A percentile compares a stretch with the other conserved stretches of the same genome.
These are phyloP conservation scores for Mycosphaerelloides madeirae DNA, from an alignment of 2,329 filamentous ascomycete species.

Conservation along the genomic window DNA sequence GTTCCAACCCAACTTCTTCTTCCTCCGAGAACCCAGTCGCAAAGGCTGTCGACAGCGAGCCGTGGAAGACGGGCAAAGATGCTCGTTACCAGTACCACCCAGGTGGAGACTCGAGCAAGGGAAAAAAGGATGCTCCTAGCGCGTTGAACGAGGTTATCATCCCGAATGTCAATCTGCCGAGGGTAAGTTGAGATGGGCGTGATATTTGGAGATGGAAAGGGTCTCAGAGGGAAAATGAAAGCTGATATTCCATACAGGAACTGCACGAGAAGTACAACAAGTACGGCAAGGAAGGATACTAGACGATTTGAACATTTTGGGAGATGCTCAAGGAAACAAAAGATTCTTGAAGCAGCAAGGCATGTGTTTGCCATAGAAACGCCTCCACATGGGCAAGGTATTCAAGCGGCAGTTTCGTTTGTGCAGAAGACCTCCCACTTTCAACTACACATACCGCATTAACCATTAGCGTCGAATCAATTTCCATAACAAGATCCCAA, in stretches of 20 bases:
- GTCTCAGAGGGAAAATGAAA: not conserved
- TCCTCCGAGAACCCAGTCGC: slow-evolving; percentile 75
- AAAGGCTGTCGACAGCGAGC: slow-evolving; percentile 74
- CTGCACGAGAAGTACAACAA: slow-evolving; percentile 99
- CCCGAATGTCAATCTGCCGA: slow-evolving; percentile 87
- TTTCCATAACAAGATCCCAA: too few species aligned
- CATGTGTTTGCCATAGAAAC: not conserved
- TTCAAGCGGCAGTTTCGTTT: not conserved
- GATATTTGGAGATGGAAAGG: not conserved
- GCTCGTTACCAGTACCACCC: slow-evolving; percentile 67
- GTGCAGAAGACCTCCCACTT: too few species aligned
- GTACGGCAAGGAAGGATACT: slow-evolving; percentile 97
- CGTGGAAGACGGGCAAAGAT: slow-evolving; percentile 70
- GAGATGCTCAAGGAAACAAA: not conserved
- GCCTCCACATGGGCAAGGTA: not conserved
- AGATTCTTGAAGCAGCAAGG: not conserved
- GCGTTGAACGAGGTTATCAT: slow-evolving; percentile 93
- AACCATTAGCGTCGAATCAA: too few species aligned
- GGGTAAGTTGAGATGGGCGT: slow-evolving; percentile 52
- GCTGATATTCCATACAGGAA: slow-evolving; percentile 50
- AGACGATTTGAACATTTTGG: slow-evolving; percentile 10
- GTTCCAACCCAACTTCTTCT: slow-evolving; percentile 76
- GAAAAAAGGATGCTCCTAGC: slow-evolving; percentile 84
- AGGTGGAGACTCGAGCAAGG: slow-evolving; percentile 70
- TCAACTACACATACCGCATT: too few species aligned